Base-by-base conservation (phyloP, 495 filamentous ascomycete genomes). In the Aspergillus nidulans region DNA sequence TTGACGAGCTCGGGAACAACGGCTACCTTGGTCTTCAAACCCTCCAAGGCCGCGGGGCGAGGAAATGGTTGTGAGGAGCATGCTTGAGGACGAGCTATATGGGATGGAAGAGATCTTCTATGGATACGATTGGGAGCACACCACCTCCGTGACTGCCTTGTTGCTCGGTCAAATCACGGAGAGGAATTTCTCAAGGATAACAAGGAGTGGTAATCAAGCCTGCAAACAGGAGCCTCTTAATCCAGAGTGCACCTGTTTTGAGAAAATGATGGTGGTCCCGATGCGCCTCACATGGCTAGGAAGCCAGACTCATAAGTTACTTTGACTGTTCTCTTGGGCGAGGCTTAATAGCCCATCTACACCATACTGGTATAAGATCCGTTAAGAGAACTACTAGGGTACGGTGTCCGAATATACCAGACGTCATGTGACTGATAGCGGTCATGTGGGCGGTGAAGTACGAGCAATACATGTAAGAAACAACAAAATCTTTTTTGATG, bases 391-490 rank as follows among this genome's bases (percentile, higher is more conserved):
- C n/a, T n/a, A n/a, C n/a, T n/a, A n/a, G n/a, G n/a, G n/a, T 30
- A 30, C 26, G 26, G 26, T 30, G 4, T 30, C 26, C 26, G 16
- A 19, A 30, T 10, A 5, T 30, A 10, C 39, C 39, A 19, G 42
- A 45, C 8, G 21, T 43, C 40, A 43, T 24, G 40, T 43, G 40
- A 43, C 18, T 16, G 3, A 1, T 28, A 10, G 43, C 16, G 2
- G 12, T 59, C 61, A 63, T 48, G 61, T 63, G 61, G 57, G 61
- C 61, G 61, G 61, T 63, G 54, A 50, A 32, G 19, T 38, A 41
- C 19, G 16, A 15, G 15, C 46, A 53, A 58, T 52, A 52, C 49
- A 38, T 20, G 49, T 48, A 49, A 53, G 25, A 55, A 50, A 40
- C 24, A 25, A 12, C 42, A 47, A 16, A 41, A 52, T 32, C 30